phyloP scores from a whole-genome alignment of 108 stramenopile genomes.

The Skeletonema marinoi region DNA sequence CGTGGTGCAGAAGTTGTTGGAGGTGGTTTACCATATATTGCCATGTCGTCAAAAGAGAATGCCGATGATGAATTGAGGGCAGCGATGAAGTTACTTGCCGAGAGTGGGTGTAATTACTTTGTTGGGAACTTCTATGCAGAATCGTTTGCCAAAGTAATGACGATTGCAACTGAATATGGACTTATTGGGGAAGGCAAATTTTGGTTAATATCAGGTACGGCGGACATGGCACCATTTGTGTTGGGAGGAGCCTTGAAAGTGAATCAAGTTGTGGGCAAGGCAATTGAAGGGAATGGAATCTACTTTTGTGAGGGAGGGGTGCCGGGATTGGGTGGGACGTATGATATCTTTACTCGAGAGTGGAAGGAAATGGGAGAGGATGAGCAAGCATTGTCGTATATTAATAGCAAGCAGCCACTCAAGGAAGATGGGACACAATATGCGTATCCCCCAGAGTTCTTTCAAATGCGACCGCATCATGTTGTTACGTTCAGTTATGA shows the following conservation, averaged over 20 bases:
- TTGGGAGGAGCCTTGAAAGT: not conserved
- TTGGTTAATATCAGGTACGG: not conserved
- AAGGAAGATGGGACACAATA: conserved; percentile 4
- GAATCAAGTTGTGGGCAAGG: not conserved
- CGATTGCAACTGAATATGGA: not conserved
- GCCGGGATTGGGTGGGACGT: not conserved
- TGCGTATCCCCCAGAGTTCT: not conserved
- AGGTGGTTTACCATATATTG: not conserved
- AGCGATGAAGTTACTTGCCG: not conserved
- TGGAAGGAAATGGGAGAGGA: not conserved
- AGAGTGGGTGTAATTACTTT: conserved; percentile 7
- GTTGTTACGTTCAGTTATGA: conserved; percentile 4
- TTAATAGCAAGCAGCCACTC: conserved; percentile 4
- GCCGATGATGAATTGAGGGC: not conserved
- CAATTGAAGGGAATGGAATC: conserved; percentile 2
- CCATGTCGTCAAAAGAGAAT: not conserved
- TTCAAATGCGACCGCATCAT: conserved; percentile 4
- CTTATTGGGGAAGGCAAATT: not conserved
- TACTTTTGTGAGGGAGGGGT: conserved; percentile 7
- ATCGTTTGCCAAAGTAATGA: conserved; percentile 1
- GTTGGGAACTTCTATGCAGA: conserved; percentile 3
- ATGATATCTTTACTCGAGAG: conserved; percentile 5
- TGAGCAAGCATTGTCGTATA: not conserved
- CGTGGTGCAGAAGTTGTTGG: not conserved
- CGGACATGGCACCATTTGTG: conserved; percentile 1